These are phyloP conservation scores for Ettlia oleoabundans DNA, from an alignment of 139 green algal species.

Conservation along the genomic window DNA sequence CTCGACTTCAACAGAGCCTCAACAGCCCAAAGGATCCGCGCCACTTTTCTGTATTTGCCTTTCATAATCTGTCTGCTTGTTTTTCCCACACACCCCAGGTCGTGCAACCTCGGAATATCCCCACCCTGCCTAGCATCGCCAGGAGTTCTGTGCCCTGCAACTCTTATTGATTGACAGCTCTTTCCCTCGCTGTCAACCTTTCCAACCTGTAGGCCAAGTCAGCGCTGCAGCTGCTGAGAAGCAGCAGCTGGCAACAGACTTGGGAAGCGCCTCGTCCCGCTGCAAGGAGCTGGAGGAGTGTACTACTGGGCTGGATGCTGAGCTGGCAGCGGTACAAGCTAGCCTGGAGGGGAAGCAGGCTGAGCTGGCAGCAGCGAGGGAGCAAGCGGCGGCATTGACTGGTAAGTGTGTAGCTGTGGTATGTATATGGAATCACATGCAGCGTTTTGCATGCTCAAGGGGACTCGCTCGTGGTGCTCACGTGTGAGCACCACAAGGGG, in stretches of 20 bases:
- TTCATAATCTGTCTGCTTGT: no score
- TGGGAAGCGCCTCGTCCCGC: neutral
- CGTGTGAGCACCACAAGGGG: no score
- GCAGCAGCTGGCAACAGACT: constrained; percentile 10
- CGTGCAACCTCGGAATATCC: no score
- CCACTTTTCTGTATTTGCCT: no score
- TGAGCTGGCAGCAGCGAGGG: constrained; percentile 9
- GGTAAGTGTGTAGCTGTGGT: no score
- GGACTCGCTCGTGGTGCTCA: no score
- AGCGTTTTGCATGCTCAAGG: no score
- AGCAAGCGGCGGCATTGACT: neutral
- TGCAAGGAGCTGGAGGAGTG: constrained; percentile 8
- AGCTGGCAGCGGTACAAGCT: neutral
- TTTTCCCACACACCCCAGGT: no score
- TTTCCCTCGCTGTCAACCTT: neutral
- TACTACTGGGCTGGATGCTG: neutral
- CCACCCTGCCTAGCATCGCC: neutral
- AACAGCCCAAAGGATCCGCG: no score
- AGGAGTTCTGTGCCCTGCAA: no score
- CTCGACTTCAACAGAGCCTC: no score
- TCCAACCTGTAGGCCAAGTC: constrained; percentile 29
- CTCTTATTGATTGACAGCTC: neutral
- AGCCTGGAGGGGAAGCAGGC: neutral
- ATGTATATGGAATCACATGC: no score
- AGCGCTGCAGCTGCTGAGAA: constrained; percentile 4